Conservation (phyloP, 2,329 filamentous ascomycete species). For the Ceratocystiopsis minuta region DNA sequence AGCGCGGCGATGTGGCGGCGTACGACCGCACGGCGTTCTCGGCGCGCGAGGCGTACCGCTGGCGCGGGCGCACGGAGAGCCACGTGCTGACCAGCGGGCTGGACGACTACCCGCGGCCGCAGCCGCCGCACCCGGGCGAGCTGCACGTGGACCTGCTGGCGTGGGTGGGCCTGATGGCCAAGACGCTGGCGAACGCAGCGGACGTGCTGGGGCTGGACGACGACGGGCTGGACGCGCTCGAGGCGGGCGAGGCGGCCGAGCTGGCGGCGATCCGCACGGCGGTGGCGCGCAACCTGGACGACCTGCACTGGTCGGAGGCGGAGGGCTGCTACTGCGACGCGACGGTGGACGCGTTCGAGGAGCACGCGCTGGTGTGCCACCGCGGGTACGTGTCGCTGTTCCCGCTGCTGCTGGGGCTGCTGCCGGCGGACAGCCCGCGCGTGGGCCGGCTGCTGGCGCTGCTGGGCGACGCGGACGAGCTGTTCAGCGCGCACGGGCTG, state of each 20-base stretch:
- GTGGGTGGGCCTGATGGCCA: conserved; percentile 95
- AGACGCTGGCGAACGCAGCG: conserved; percentile 67
- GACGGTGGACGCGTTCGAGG: conserved; percentile 88
- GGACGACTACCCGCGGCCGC: conserved; percentile 87
- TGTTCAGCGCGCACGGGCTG: conserved; percentile 85
- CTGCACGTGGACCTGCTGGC: conserved; percentile 86
- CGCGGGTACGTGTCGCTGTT: conserved; percentile 92
- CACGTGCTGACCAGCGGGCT: conserved; percentile 87
- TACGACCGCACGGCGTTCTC: conserved; percentile 85
- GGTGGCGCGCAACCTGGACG: conserved; percentile 72
- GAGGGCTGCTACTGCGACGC: conserved; percentile 82
- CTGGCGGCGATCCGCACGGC: conserved; percentile 56
- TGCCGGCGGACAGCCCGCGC: conserved; percentile 58
- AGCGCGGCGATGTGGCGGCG: conserved; percentile 72
- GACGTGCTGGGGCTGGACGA: conserved; percentile 44
- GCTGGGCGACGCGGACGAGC: conserved; percentile 60
- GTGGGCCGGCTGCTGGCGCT: conserved; percentile 60
- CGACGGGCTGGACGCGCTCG: too few relatives aligned
- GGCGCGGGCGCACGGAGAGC: conserved; percentile 72
- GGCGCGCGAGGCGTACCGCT: conserved; percentile 81
- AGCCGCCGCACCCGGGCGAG: conserved; percentile 89
- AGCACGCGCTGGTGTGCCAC: conserved; percentile 77
- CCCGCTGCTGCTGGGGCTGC: conserved; percentile 63
- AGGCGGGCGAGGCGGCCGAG: conserved; percentile 41
- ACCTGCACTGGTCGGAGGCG: conserved; percentile 78